Conservation (phyloP, 257 asterid species). For the Leonotis leonurus region DNA sequence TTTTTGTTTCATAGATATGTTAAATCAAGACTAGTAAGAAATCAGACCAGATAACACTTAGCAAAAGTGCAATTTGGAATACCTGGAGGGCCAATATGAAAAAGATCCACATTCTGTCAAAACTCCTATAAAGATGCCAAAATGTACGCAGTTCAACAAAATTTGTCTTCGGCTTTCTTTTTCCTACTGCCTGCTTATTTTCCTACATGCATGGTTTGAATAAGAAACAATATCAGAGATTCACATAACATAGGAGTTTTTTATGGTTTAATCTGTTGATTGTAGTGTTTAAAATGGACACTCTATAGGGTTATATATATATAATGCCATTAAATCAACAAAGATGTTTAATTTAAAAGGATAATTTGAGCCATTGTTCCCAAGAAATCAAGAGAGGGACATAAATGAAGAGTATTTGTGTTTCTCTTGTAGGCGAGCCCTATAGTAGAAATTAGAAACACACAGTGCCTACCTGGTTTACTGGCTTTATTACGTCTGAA, state of each 20-base stretch:
- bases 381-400: not conserved
- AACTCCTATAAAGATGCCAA: conserved; percentile 92
- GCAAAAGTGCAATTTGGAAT: conserved; percentile 10
- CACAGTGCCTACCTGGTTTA: conserved; percentile 29
- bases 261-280: not conserved
- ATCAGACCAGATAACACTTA: not conserved
- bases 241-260: not conserved
- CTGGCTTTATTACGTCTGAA: conserved; percentile 40
- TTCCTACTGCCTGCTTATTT: conserved; percentile 47
- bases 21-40: not conserved
- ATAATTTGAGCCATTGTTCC: not conserved
- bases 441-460: not conserved
- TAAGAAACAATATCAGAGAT: not conserved
- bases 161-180: conserved; percentile 84
- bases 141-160: conserved; percentile 95
- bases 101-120: conserved; percentile 94
- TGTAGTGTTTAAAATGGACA: not conserved
- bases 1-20: not conserved
- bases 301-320: not conserved
- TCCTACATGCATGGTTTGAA: conserved; percentile 34
- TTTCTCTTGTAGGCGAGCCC: conserved; percentile 4
- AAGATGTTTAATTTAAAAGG: not conserved
- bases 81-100: conserved; percentile 93
- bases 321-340: not conserved
- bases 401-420: not conserved